Evolutionary conservation across 169 alveolate species (phyloP).

Genomic region (Eimeria zaria): DNA sequence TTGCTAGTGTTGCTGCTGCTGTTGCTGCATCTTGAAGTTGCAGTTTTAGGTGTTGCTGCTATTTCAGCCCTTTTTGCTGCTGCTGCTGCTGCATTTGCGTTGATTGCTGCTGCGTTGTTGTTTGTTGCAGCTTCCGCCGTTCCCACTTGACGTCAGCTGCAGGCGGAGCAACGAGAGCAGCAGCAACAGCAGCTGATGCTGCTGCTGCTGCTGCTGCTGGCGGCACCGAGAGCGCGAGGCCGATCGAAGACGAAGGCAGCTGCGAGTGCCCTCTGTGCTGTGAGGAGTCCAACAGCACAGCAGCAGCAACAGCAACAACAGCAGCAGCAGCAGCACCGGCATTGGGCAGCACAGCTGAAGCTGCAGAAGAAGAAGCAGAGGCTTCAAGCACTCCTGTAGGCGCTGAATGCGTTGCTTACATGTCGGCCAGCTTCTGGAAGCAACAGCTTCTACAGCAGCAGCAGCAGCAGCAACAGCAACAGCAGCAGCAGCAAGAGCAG

Average conservation of each 20-base stretch:
- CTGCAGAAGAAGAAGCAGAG: background rate
- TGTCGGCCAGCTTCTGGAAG: slow-evolving; percentile 26
- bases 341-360: background rate
- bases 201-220: background rate
- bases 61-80: background rate
- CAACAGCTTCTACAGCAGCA: slow-evolving; percentile 37
- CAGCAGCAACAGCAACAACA: slow-evolving; percentile 6
- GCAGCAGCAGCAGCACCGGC: slow-evolving; percentile 5
- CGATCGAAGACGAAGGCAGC: background rate
- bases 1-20: background rate
- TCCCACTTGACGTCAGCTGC: background rate
- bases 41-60: background rate
- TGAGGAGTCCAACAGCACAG: background rate
- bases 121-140: slow-evolving; percentile 24
- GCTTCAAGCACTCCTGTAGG: background rate
- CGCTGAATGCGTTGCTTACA: slow-evolving; percentile 37
- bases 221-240: background rate
- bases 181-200: slow-evolving; percentile 4
- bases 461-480: slow-evolving; percentile 28
- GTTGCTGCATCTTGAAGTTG: background rate
- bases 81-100: slow-evolving; percentile 4
- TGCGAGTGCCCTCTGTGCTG: slow-evolving; percentile 29
- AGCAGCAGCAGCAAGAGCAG: slow-evolving; percentile 2
- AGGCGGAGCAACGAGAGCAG: slow-evolving; percentile 1
- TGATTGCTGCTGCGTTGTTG: background rate